Evolutionary conservation across 2,329 filamentous ascomycete genomes (phyloP).

Genomic region (Nigrospora osmanthi): DNA sequence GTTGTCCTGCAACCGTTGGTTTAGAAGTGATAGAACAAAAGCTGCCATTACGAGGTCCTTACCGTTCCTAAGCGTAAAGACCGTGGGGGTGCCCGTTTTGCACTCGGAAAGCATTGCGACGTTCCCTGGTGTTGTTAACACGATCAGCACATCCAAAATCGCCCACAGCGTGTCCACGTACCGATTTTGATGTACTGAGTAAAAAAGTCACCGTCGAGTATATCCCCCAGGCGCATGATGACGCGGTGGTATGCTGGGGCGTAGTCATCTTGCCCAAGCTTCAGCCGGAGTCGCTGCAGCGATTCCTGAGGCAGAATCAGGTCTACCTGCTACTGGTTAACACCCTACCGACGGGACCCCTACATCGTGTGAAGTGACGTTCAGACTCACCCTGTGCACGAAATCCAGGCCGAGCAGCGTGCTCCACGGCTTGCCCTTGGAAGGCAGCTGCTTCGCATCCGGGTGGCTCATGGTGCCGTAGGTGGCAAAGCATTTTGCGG

Average conservation of each 20-base stretch:
- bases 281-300: conserved; percentile 44
- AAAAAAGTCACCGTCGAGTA: conserved; percentile 72
- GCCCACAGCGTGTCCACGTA: conserved; percentile 21
- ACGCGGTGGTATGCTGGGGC: conserved; percentile 56
- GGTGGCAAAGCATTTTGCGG: conserved; percentile 66
- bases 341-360: no score
- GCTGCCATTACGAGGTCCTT: conserved; percentile 8
- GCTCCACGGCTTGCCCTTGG: conserved; percentile 70
- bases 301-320: conserved; percentile 63
- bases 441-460: conserved; percentile 61
- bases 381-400: conserved; percentile 51
- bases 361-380: no score
- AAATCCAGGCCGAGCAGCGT: conserved; percentile 58
- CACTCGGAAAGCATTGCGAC: conserved; percentile 81
- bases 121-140: conserved; percentile 47
- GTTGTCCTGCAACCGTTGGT: conserved; percentile 40
- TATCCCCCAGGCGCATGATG: conserved; percentile 61
- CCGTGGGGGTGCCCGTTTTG: conserved; percentile 58
- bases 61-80: conserved; percentile 66
- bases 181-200: conserved; percentile 77
- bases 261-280: conserved; percentile 31
- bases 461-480: conserved; percentile 62
- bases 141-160: not conserved
- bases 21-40: conserved; percentile 2
- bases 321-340: conserved; percentile 43